Percentiles rank a stretch among this genome's conserved stretches.
Evolutionary conservation across 208 protist species (phyloP).

Genomic region (Trypanosoma platydactyli): DNA sequence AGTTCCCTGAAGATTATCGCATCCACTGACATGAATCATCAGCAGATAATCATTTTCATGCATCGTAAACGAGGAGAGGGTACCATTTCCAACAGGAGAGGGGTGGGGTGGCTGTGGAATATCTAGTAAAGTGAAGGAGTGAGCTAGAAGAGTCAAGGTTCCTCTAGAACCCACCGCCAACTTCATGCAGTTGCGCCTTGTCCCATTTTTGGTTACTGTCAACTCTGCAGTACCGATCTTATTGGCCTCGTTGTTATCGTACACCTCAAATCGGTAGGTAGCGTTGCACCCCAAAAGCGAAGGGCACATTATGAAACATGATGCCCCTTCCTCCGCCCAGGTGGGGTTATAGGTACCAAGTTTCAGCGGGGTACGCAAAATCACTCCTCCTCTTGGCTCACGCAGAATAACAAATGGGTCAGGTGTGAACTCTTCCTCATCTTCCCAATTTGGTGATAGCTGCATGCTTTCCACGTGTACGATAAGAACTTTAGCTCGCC

Average conservation of each 20-base stretch:
- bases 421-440: conserved; percentile 57
- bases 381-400: conserved; percentile 38
- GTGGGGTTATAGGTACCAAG: conserved; percentile 47
- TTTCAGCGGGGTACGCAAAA: conserved; percentile 64
- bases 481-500: conserved; percentile 41
- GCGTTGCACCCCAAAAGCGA: conserved; percentile 48
- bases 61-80: neutral
- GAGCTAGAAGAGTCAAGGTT: conserved; percentile 27
- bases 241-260: conserved; percentile 67
- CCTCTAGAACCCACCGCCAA: conserved; percentile 27
- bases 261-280: conserved; percentile 70
- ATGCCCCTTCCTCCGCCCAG: conserved; percentile 57
- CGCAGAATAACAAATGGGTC: conserved; percentile 81
- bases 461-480: conserved; percentile 58
- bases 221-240: conserved; percentile 53
- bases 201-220: conserved; percentile 48
- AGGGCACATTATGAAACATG: conserved; percentile 77
- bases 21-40: conserved; percentile 58
- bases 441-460: conserved; percentile 25
- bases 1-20: conserved; percentile 47
- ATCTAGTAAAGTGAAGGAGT: conserved; percentile 37
- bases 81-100: conserved; percentile 17
- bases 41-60: conserved; percentile 38
- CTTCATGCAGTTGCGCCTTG: conserved; percentile 46
- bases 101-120: conserved; percentile 31